A percentile compares a stretch with the other conserved stretches of the same genome.
Evolutionary conservation across 352 stramenopile species (phyloP).

Genomic region (Detonula confervacea): DNA sequence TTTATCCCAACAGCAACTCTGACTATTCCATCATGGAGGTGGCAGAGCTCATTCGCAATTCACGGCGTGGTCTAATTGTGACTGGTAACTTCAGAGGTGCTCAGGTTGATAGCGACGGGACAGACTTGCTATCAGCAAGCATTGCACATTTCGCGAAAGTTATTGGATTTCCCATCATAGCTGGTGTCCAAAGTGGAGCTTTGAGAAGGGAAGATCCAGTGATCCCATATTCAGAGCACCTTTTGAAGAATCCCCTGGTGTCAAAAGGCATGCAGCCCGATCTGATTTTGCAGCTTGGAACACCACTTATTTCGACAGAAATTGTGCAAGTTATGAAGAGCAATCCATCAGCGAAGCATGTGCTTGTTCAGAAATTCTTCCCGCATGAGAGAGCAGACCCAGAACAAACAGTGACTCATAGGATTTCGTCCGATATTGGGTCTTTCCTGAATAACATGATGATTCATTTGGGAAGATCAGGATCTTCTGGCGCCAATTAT

Average conservation of each 20-base stretch:
- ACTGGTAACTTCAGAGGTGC: slow-evolving; percentile 71
- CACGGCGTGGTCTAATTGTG: slow-evolving; percentile 76
- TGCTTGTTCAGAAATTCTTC: slow-evolving; percentile 75
- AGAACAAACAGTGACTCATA: slow-evolving; percentile 72
- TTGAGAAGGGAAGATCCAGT: slow-evolving; percentile 66
- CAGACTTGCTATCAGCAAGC: slow-evolving; percentile 33
- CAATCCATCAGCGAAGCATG: slow-evolving; percentile 47
- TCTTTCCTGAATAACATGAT: slow-evolving; percentile 61
- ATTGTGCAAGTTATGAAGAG: slow-evolving; percentile 66
- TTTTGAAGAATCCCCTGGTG: slow-evolving; percentile 72
- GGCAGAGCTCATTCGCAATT: slow-evolving; percentile 61
- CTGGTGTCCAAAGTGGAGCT: slow-evolving; percentile 65
- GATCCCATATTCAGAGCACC: slow-evolving; percentile 81
- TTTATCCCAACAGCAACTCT: slow-evolving; percentile 26
- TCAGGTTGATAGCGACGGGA: slow-evolving; percentile 17
- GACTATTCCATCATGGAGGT: slow-evolving; percentile 43
- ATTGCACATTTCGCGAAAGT: slow-evolving; percentile 72
- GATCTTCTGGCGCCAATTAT: slow-evolving; percentile 6
- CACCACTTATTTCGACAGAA: slow-evolving; percentile 78
- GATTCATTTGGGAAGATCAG: slow-evolving; percentile 23
- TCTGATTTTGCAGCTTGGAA: slow-evolving; percentile 80
- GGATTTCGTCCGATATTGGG: slow-evolving; percentile 61
- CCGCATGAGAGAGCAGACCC: slow-evolving; percentile 70
- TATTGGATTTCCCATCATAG: slow-evolving; percentile 77
- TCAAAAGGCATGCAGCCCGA: slow-evolving; percentile 70